Conservation (phyloP, 805 yeast genomes). For the Jamesozyma lodderae region DNA sequence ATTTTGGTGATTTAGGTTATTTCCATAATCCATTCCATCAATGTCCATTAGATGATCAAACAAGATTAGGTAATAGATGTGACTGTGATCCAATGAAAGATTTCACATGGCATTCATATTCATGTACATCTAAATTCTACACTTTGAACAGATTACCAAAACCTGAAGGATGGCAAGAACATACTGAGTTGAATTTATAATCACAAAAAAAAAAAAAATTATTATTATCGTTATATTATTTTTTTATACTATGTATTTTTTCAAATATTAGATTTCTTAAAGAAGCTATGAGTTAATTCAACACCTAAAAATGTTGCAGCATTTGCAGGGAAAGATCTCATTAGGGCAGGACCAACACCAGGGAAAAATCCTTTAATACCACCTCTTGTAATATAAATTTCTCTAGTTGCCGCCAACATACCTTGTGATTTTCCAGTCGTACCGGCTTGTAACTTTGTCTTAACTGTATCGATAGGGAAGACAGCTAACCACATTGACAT, state of each 20-base stretch:
- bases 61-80: slow-evolving; percentile 58
- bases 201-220: background rate
- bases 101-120: slow-evolving; percentile 67
- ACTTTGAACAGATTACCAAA: slow-evolving; percentile 45
- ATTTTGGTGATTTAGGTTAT: slow-evolving; percentile 80
- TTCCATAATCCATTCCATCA: slow-evolving; percentile 72
- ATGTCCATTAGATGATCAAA: slow-evolving; percentile 61
- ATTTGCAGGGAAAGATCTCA: slow-evolving; percentile 94
- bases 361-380: slow-evolving; percentile 94
- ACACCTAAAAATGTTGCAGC: slow-evolving; percentile 99
- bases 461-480: slow-evolving; percentile 93
- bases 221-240: background rate
- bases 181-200: background rate
- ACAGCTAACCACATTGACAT: slow-evolving; percentile 94
- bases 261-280: slow-evolving; percentile 28
- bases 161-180: slow-evolving; percentile 59
- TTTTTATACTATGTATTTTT: too few species aligned
- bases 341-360: slow-evolving; percentile 91
- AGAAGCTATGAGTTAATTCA: slow-evolving; percentile 54
- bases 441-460: slow-evolving; percentile 36
- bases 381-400: slow-evolving; percentile 56
- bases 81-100: slow-evolving; percentile 61
- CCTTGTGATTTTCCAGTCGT: slow-evolving; percentile 35
- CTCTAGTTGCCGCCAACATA: slow-evolving; percentile 54
- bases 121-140: slow-evolving; percentile 60